Percentiles rank a stretch among this genome's conserved stretches.
phyloP scores from a whole-genome alignment of 495 filamentous ascomycete genomes.

The Neurospora sp. region DNA sequence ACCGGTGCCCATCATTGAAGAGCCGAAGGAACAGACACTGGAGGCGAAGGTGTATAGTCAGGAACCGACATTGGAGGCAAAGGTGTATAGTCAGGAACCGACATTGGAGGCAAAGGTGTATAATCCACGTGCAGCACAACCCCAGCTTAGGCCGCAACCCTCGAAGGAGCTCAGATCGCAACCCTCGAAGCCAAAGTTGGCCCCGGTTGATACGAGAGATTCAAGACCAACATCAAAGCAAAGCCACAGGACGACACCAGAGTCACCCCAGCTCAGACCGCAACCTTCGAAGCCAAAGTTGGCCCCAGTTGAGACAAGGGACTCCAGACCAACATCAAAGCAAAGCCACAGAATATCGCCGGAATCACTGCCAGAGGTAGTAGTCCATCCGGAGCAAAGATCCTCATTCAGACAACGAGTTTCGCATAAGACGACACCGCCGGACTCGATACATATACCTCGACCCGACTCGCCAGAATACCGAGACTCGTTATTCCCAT shows the following conservation, averaged over 20 bases:
- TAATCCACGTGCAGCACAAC: not conserved
- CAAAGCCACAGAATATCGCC: not conserved
- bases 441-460: constrained; percentile 36
- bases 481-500: constrained; percentile 19
- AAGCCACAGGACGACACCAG: not conserved
- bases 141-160: not conserved
- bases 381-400: constrained; percentile 20
- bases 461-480: constrained; percentile 19
- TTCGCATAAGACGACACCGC: constrained; percentile 34
- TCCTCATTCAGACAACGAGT: constrained; percentile 39
- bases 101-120: constrained; percentile 1
- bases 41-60: constrained; percentile 1
- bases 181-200: constrained; percentile 13
- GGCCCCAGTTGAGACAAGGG: constrained; percentile 14
- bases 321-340: not conserved
- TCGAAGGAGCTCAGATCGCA: constrained; percentile 1
- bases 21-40: not conserved
- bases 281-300: constrained; percentile 13
- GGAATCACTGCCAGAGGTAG: constrained; percentile 11
- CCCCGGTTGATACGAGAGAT: constrained; percentile 15
- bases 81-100: not conserved
- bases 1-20: not conserved
- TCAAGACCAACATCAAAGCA: not conserved
- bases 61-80: constrained; percentile 1
- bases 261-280: not conserved